phyloP scores from a whole-genome alignment of 306 rosid genomes.

The Sophora flavescens region DNA sequence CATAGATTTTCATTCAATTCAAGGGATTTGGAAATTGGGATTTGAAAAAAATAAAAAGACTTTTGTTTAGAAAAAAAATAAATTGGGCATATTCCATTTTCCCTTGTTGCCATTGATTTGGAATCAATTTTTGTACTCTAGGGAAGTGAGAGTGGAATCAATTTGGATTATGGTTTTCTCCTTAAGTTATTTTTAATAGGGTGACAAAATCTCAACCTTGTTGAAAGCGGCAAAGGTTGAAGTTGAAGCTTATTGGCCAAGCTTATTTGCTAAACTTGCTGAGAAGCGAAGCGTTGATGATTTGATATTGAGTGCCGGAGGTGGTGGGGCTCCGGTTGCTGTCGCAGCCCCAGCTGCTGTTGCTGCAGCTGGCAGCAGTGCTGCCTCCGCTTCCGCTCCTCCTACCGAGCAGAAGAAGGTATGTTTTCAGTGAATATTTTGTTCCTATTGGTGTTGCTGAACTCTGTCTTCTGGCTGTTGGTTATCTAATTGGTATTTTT shows the following conservation, averaged over 20 bases:
- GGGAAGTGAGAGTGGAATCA: neutral
- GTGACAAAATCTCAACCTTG: conserved; percentile 71
- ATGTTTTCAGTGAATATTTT: neutral
- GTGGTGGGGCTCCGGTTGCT: conserved; percentile 65
- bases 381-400: conserved; percentile 55
- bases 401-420: conserved; percentile 81
- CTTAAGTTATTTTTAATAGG: conserved; percentile 52
- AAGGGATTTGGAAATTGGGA: neutral
- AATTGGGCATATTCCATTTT: neutral
- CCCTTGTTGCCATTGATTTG: neutral
- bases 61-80: neutral
- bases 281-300: conserved; percentile 72
- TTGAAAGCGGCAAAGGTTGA: conserved; percentile 66
- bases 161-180: conserved; percentile 37
- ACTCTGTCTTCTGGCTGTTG: neutral
- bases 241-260: conserved; percentile 71
- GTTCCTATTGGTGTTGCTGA: neutral
- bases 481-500: conserved; percentile 37
- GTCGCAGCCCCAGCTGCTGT: conserved; percentile 58
- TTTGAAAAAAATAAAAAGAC: neutral
- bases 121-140: neutral
- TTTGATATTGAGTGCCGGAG: conserved; percentile 62
- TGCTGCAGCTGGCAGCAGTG: conserved; percentile 41
- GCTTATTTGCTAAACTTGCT: conserved; percentile 76
- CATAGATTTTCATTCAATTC: neutral